phyloP scores from a whole-genome alignment of 2,329 filamentous ascomycete species.

The Apiospora arundinis region DNA sequence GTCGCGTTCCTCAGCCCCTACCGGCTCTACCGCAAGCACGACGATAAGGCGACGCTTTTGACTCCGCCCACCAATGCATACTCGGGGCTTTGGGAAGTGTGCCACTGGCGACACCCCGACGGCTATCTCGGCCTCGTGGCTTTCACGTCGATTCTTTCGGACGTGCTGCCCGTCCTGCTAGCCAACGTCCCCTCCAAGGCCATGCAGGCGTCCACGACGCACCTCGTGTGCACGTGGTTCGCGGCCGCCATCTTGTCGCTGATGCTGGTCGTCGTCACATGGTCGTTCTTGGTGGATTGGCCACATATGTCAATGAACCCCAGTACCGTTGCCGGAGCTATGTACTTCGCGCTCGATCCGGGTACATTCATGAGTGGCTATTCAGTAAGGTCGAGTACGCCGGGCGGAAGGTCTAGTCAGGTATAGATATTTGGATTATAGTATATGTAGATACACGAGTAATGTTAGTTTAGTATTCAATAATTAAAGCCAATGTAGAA shows the following conservation, averaged over 20 bases:
- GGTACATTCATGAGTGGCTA: constrained; percentile 18
- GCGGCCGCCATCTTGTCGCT: constrained; percentile 46
- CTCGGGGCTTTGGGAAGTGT: constrained; percentile 48
- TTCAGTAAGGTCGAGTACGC: constrained; percentile 25
- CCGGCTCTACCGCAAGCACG: constrained; percentile 43
- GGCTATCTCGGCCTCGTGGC: constrained; percentile 49
- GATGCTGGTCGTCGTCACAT: constrained; percentile 49
- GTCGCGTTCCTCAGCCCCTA: constrained; percentile 54
- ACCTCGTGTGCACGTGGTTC: constrained; percentile 49
- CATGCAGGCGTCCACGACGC: constrained; percentile 46
- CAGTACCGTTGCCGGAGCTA: constrained; percentile 51
- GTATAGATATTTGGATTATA: constrained; percentile 20
- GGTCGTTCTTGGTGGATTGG: constrained; percentile 50
- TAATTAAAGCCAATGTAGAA: background rate
- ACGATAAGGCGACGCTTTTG: constrained; percentile 44
- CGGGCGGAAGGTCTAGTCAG: constrained; percentile 25
- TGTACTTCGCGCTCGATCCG: constrained; percentile 47
- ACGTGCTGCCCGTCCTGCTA: constrained; percentile 57
- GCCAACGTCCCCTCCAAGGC: constrained; percentile 56
- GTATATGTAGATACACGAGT: background rate
- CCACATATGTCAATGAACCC: constrained; percentile 55
- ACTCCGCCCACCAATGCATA: constrained; percentile 53
- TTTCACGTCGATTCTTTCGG: constrained; percentile 51
- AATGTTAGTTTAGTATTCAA: background rate
- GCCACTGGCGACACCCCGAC: constrained; percentile 41